phyloP scores from a whole-genome alignment of 371 early-diverging fungal genomes.

The Mucor mucedo region DNA sequence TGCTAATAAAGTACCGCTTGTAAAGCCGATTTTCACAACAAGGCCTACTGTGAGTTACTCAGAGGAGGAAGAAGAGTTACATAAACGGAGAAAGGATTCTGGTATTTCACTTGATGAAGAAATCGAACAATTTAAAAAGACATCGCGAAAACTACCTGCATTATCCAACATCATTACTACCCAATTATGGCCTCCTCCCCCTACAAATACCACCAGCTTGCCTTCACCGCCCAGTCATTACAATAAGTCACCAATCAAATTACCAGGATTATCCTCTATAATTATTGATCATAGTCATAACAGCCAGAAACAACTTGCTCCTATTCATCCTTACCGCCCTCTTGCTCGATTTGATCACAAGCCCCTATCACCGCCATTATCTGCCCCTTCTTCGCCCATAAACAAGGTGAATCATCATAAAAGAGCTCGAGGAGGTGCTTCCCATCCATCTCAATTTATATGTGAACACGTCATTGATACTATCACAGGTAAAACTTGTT shows the following conservation, averaged over 20 bases:
- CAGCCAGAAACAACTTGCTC: conserved; percentile 9
- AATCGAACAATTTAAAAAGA: background rate
- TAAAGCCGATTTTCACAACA: conserved; percentile 21
- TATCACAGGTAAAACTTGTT: conserved; percentile 32
- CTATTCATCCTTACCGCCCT: conserved; percentile 2
- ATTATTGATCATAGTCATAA: conserved; percentile 1
- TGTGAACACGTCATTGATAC: conserved; percentile 36
- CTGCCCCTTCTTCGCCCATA: background rate
- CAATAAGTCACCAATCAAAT: background rate
- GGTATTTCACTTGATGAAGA: conserved; percentile 32
- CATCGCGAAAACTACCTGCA: conserved; percentile 7
- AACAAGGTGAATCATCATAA: conserved; percentile 1
- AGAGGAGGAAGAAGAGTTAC: background rate
- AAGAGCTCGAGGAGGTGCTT: background rate
- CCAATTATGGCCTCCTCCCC: background rate
- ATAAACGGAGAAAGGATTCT: conserved; percentile 34
- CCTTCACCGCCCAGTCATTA: background rate
- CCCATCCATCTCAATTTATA: conserved; percentile 26
- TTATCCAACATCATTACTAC: conserved; percentile 9
- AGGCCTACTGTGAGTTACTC: background rate
- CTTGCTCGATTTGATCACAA: background rate
- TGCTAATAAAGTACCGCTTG: conserved; percentile 10
- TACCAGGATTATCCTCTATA: conserved; percentile 9
- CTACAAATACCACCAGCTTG: background rate
- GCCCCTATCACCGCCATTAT: conserved; percentile 2